These are phyloP conservation scores for Colletotrichum shisoi DNA, from an alignment of 2,329 filamentous ascomycete genomes.

Conservation along the genomic window DNA sequence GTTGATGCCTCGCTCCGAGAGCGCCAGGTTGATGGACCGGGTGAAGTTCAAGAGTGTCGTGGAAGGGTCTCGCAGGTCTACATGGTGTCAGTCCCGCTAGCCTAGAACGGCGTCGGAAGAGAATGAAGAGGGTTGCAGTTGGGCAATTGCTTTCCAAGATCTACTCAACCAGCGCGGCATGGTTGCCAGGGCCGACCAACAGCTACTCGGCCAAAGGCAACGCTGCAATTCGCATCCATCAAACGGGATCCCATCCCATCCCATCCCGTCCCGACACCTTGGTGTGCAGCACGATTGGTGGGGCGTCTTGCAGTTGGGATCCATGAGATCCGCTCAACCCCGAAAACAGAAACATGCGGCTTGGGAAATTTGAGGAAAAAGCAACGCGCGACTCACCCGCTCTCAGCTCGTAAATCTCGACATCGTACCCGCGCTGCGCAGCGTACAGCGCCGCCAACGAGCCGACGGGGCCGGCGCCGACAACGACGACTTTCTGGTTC, in stretches of 20 bases:
- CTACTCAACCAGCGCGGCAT: background rate
- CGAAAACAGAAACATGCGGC: slow-evolving; percentile 10
- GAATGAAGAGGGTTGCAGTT: background rate
- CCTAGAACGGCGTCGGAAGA: too few relatives aligned
- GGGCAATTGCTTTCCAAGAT: background rate
- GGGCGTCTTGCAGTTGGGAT: slow-evolving; percentile 15
- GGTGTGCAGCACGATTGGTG: slow-evolving; percentile 21
- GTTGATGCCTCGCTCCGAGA: slow-evolving; percentile 93
- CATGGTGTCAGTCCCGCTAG: slow-evolving; percentile 8
- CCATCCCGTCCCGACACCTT: background rate
- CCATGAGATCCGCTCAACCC: slow-evolving; percentile 3
- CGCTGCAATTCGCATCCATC: background rate
- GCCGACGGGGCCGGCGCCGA: slow-evolving; percentile 93
- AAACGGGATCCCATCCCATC: slow-evolving; percentile 14
- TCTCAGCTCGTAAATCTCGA: slow-evolving; percentile 93
- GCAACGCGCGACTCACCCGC: slow-evolving; percentile 70
- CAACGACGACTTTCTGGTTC: slow-evolving; percentile 76
- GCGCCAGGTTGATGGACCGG: slow-evolving; percentile 95
- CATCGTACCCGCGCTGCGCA: slow-evolving; percentile 83
- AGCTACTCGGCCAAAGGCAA: background rate
- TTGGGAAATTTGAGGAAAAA: slow-evolving; percentile 1
- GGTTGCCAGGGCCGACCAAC: background rate
- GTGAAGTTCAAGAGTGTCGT: slow-evolving; percentile 93
- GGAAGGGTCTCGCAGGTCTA: slow-evolving; percentile 84
- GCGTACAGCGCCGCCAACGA: slow-evolving; percentile 92